Base-by-base conservation (phyloP, 2,329 filamentous ascomycete species). In the Penicillium psychrosexuale region DNA sequence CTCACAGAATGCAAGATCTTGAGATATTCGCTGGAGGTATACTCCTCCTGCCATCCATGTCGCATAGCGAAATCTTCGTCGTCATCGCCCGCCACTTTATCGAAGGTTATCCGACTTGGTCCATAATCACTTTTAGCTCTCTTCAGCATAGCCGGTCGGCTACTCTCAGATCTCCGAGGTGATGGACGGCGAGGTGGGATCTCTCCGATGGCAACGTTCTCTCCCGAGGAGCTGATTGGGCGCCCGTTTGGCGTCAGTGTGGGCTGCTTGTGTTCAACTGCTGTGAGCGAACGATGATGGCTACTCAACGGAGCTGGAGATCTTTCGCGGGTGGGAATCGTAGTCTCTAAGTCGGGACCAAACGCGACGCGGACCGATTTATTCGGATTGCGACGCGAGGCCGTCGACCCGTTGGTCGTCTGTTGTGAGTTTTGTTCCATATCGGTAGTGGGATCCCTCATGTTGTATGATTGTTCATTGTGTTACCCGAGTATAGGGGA, bases 21-120 rank as follows among this genome's bases (percentile, higher is more conserved):
- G 65, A 95, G 88, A 66, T 95, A 92, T 69, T 96, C 91, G 63
- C 91, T 89, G 5, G 89, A 95, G 69, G 91, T 89, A 71, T 96
- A 91, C 72, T 96, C 91, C 64, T 92, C 89, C 69, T 96, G 91
- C 78, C 94, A 97, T 45, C 92, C 92, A 76, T 97, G 92, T 46
- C 92, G 84, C 71, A 87, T 83, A 59, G 80, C 72, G 69, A 80
- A 82, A 59, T 78, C 76, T 61, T 78, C 81, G 58, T 82, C 82
- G 36, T 75, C 75, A 36, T 77, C 77, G 38, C 66, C 65, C 13
- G 62, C 51, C 8, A 70, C 51, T 47, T 66, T 69, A 27, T 73
- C 68, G 33, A 67, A 60, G 12, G 64, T 67, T 24, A 67, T 62
- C 38, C 60, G 59, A 42, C 72, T 71, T 11, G 80, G 76, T 37